Conservation (phyloP, 2,329 filamentous ascomycete genomes). For the Aspergillus alliaceus region DNA sequence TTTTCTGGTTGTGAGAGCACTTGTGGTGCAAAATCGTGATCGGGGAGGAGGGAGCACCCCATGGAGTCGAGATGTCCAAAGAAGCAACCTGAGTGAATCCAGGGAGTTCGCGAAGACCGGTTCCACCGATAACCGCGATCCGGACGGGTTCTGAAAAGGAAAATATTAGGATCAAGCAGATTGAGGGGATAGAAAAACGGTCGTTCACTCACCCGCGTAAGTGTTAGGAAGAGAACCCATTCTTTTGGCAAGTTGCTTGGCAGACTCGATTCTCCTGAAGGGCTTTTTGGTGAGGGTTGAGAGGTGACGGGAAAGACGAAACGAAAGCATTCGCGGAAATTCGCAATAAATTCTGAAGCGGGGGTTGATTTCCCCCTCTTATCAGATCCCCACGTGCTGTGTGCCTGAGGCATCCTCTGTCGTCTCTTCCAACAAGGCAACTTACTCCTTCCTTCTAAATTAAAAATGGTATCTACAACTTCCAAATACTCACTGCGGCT, state of each 20-base stretch:
- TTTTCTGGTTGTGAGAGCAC: slow-evolving; percentile 64
- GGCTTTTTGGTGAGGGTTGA: slow-evolving; percentile 22
- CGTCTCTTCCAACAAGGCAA: too few relatives aligned
- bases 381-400: slow-evolving; percentile 25
- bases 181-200: background rate
- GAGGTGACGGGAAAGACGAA: slow-evolving; percentile 5
- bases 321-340: slow-evolving; percentile 10
- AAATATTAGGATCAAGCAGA: background rate
- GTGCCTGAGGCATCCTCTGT: slow-evolving; percentile 24
- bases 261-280: slow-evolving; percentile 32
- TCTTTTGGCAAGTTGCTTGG: slow-evolving; percentile 34
- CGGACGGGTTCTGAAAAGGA: slow-evolving; percentile 57
- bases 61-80: slow-evolving; percentile 77
- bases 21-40: slow-evolving; percentile 89
- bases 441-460: too few relatives aligned
- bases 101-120: slow-evolving; percentile 82
- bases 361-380: slow-evolving; percentile 16
- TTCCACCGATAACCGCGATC: slow-evolving; percentile 91
- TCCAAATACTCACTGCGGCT: too few relatives aligned
- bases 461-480: too few relatives aligned
- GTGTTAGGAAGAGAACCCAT: slow-evolving; percentile 59
- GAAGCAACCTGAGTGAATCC: slow-evolving; percentile 82
- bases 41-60: slow-evolving; percentile 74
- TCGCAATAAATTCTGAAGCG: slow-evolving; percentile 21
- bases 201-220: slow-evolving; percentile 58